Evolutionary conservation across 192 early-diverging fungal species (phyloP).

Genomic region (Coemansia sp.): DNA sequence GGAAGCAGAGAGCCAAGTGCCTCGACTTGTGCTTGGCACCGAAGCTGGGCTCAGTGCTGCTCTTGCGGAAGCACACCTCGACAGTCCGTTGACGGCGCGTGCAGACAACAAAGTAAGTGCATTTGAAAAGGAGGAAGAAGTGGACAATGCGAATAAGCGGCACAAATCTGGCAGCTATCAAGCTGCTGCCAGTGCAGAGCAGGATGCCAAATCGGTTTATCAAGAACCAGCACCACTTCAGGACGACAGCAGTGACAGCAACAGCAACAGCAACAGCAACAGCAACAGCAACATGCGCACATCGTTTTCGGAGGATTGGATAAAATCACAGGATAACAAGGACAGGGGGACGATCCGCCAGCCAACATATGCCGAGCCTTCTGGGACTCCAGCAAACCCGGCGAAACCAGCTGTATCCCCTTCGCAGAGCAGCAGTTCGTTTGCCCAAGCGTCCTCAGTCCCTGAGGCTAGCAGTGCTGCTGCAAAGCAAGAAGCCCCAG

Average conservation of each 20-base stretch:
- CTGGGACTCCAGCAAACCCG: too few relatives aligned
- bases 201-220: neutral
- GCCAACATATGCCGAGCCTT: neutral
- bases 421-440: neutral
- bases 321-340: neutral
- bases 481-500: neutral
- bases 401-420: neutral
- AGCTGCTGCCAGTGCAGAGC: neutral
- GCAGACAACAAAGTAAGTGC: neutral
- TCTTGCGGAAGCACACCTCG: conserved; percentile 11
- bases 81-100: neutral
- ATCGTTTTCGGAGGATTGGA: neutral
- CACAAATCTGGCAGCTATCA: conserved; percentile 13
- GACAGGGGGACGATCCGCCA: neutral
- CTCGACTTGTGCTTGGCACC: conserved; percentile 15
- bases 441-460: neutral
- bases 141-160: conserved; percentile 16
- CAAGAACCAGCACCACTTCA: neutral
- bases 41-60: conserved; percentile 18
- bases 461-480: neutral
- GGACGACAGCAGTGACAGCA: neutral
- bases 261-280: neutral
- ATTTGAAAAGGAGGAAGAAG: neutral
- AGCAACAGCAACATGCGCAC: neutral
- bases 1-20: conserved; percentile 12